Evolutionary conservation across 768 basidiomycete genomes (phyloP).

Genomic region (Leccinum pellstonianum): DNA sequence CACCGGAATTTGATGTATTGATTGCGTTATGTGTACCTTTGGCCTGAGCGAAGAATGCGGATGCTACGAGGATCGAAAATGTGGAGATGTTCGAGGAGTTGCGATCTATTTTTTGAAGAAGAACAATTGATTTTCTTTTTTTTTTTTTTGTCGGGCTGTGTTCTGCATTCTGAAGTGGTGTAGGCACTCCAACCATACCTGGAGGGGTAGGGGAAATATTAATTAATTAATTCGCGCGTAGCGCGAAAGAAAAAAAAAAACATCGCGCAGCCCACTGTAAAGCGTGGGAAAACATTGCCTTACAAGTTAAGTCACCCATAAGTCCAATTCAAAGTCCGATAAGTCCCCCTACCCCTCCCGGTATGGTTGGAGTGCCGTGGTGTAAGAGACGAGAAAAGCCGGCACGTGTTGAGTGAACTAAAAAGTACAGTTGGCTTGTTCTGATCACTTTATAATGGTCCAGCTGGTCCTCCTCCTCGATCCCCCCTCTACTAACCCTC

Average conservation of each 20-base stretch:
- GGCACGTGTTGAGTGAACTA: slow-evolving; percentile 27
- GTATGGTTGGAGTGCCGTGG: no score
- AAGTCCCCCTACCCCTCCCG: no score
- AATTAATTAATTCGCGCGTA: no score
- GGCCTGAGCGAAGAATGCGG: slow-evolving; percentile 6
- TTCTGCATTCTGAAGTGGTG: background rate
- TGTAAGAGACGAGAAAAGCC: background rate
- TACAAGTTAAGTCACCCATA: no score
- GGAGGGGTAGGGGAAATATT: no score
- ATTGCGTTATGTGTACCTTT: slow-evolving; percentile 1
- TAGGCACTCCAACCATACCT: no score
- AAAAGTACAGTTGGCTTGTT: slow-evolving; percentile 28
- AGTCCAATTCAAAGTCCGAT: no score
- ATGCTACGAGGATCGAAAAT: background rate
- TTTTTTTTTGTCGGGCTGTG: background rate
- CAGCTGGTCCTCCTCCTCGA: slow-evolving; percentile 4
- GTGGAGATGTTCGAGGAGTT: no score
- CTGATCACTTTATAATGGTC: slow-evolving; percentile 31
- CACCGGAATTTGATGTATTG: background rate
- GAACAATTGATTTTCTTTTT: background rate
- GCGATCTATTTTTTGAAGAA: background rate
- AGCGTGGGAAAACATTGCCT: no score
- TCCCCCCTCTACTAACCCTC: background rate
- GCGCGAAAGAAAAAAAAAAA: no score
- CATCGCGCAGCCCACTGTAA: no score